phyloP scores from a whole-genome alignment of 805 yeast species.

The Kazachstania psychrophila region DNA sequence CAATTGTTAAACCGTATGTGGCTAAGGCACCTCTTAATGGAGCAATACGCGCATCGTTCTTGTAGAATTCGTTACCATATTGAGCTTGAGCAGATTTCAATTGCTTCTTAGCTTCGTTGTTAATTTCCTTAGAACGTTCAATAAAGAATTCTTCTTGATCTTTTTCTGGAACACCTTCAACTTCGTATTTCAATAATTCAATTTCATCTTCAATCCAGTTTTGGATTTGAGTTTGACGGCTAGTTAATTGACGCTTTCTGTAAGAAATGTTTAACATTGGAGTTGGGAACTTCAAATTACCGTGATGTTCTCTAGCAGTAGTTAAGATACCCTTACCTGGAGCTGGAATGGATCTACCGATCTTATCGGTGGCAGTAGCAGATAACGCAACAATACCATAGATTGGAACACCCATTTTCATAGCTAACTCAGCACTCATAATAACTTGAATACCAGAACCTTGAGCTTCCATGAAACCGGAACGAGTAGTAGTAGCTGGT shows the following conservation, averaged over 20 bases:
- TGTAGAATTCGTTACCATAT: slow-evolving; percentile 94
- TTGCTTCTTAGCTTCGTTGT: slow-evolving; percentile 78
- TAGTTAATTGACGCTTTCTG: slow-evolving; percentile 83
- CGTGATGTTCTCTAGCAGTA: slow-evolving; percentile 90
- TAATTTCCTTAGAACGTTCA: slow-evolving; percentile 82
- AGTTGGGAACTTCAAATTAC: slow-evolving; percentile 66
- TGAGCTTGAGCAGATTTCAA: slow-evolving; percentile 78
- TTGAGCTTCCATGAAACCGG: slow-evolving; percentile 99
- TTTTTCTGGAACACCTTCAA: slow-evolving; percentile 40
- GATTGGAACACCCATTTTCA: slow-evolving; percentile 98
- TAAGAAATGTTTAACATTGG: slow-evolving; percentile 82
- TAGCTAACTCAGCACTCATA: slow-evolving; percentile 89
- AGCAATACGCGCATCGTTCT: slow-evolving; percentile 85
- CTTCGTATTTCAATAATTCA: slow-evolving; percentile 61
- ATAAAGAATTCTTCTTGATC: slow-evolving; percentile 52
- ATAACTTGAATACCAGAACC: slow-evolving; percentile 97
- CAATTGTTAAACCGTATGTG: slow-evolving; percentile 83
- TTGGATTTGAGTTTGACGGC: slow-evolving; percentile 68
- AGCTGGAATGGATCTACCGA: slow-evolving; percentile 98
- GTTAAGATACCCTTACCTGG: slow-evolving; percentile 99
- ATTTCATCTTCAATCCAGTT: slow-evolving; percentile 81
- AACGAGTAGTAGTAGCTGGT: slow-evolving; percentile 92
- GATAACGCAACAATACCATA: slow-evolving; percentile 91
- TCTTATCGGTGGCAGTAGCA: slow-evolving; percentile 96
- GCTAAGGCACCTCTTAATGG: slow-evolving; percentile 97